Percentiles rank a stretch among this genome's conserved stretches.
Evolutionary conservation across 2,329 filamentous ascomycete species (phyloP).

Genomic region (Fusarium coffeatum): DNA sequence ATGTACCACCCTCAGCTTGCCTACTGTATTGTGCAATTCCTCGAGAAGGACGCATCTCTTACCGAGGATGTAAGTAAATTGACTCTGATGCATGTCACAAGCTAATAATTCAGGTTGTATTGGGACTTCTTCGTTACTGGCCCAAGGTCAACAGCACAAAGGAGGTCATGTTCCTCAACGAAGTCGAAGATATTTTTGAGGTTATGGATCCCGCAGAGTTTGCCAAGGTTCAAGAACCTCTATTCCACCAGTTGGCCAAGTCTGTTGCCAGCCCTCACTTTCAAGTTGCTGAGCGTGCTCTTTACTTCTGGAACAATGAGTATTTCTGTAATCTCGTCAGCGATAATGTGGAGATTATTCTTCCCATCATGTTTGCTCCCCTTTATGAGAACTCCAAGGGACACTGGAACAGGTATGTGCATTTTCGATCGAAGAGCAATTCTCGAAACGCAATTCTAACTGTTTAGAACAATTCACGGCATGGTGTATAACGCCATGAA

Average conservation of each 20-base stretch:
- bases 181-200: constrained; percentile 99
- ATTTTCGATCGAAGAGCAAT: no score
- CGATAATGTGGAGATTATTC: constrained; percentile 97
- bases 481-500: constrained; percentile 99
- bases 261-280: constrained; percentile 99
- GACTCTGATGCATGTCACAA: neutral
- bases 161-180: constrained; percentile 99
- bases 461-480: constrained; percentile 89
- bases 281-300: constrained; percentile 94
- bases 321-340: constrained; percentile 99
- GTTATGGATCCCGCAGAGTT: constrained; percentile 99
- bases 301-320: constrained; percentile 99
- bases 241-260: constrained; percentile 97
- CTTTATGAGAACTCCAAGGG: constrained; percentile 99
- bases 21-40: constrained; percentile 98
- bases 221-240: constrained; percentile 95
- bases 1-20: constrained; percentile 99
- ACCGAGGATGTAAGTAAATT: constrained; percentile 82
- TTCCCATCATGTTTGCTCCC: constrained; percentile 99
- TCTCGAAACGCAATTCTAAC: no score
- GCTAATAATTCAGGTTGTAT: constrained; percentile 75
- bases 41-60: constrained; percentile 96
- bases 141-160: constrained; percentile 99
- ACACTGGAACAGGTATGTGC: constrained; percentile 96
- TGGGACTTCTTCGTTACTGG: constrained; percentile 96